These are phyloP conservation scores for Lasiosphaeria miniovina DNA, from an alignment of 495 filamentous ascomycete species.

Conservation along the genomic window DNA sequence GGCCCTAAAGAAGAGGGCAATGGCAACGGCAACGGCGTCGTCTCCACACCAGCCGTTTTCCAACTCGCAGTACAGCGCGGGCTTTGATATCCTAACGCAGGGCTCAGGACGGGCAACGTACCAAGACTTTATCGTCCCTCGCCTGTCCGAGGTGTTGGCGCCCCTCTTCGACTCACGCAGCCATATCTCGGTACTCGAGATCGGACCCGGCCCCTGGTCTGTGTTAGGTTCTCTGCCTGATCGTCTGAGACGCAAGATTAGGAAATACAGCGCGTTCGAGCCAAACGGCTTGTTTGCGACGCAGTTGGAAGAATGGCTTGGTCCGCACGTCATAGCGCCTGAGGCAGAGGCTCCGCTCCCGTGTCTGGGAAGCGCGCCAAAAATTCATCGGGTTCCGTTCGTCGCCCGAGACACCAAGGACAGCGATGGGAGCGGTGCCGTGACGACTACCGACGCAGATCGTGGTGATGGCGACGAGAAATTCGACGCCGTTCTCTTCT, in stretches of 20 bases:
- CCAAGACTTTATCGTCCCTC: conserved; percentile 57
- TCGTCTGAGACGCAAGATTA: conserved; percentile 44
- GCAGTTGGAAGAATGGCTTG: conserved; percentile 47
- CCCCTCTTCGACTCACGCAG: conserved; percentile 47
- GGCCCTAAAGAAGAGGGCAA: conserved; percentile 45
- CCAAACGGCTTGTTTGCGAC: conserved; percentile 52
- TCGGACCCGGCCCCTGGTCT: conserved; percentile 58
- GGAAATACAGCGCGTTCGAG: conserved; percentile 55
- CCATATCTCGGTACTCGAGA: conserved; percentile 56
- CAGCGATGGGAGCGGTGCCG: conserved; percentile 19
- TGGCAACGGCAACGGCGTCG: conserved; percentile 25
- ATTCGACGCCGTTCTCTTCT: conserved; percentile 60
- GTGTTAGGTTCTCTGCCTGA: conserved; percentile 52
- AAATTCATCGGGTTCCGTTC: conserved; percentile 49
- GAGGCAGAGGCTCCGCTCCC: conserved; percentile 46
- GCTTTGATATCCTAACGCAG: conserved; percentile 48
- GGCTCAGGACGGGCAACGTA: conserved; percentile 48
- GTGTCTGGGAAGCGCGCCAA: conserved; percentile 41
- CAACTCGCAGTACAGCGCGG: conserved; percentile 51
- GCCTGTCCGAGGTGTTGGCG: conserved; percentile 48
- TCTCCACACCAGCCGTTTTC: conserved; percentile 45
- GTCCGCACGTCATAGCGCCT: conserved; percentile 19
- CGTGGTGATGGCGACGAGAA: conserved; percentile 31
- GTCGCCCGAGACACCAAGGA: conserved; percentile 27
- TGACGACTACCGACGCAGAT: background rate